phyloP scores from a whole-genome alignment of 352 stramenopile species.

The Globisporangium nunn region DNA sequence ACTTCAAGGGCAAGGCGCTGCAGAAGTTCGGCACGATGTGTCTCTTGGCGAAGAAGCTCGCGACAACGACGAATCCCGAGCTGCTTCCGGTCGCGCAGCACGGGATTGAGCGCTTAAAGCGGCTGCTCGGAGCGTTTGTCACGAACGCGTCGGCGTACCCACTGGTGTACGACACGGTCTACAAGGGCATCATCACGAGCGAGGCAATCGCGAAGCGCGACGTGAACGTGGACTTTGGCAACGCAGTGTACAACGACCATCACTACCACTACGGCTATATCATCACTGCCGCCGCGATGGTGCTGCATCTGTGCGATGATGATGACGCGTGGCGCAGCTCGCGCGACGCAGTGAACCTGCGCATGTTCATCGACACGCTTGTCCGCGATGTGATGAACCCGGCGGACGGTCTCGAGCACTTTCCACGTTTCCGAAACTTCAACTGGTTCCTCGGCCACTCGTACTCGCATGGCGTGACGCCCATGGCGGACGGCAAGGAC shows the following conservation, averaged over 20 bases:
- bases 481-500: slow-evolving; percentile 66
- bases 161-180: slow-evolving; percentile 63
- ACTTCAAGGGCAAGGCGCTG: slow-evolving; percentile 77
- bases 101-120: slow-evolving; percentile 37
- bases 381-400: slow-evolving; percentile 45
- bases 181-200: slow-evolving; percentile 56
- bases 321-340: slow-evolving; percentile 31
- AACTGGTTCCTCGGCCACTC: slow-evolving; percentile 67
- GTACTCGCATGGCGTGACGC: slow-evolving; percentile 62
- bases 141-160: slow-evolving; percentile 38
- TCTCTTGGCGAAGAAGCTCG: slow-evolving; percentile 53
- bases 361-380: slow-evolving; percentile 37
- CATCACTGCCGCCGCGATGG: slow-evolving; percentile 43
- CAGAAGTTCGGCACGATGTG: slow-evolving; percentile 80
- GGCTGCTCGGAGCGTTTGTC: slow-evolving; percentile 36
- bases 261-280: slow-evolving; percentile 74
- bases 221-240: slow-evolving; percentile 70
- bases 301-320: slow-evolving; percentile 28
- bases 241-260: slow-evolving; percentile 68
- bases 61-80: slow-evolving; percentile 47
- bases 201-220: slow-evolving; percentile 49
- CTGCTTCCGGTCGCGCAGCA: slow-evolving; percentile 34
- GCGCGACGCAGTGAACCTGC: slow-evolving; percentile 25
- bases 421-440: slow-evolving; percentile 51
- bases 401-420: slow-evolving; percentile 26